These are phyloP conservation scores for Arachnomyces sp. DNA, from an alignment of 2,329 filamentous ascomycete genomes.

Conservation along the genomic window DNA sequence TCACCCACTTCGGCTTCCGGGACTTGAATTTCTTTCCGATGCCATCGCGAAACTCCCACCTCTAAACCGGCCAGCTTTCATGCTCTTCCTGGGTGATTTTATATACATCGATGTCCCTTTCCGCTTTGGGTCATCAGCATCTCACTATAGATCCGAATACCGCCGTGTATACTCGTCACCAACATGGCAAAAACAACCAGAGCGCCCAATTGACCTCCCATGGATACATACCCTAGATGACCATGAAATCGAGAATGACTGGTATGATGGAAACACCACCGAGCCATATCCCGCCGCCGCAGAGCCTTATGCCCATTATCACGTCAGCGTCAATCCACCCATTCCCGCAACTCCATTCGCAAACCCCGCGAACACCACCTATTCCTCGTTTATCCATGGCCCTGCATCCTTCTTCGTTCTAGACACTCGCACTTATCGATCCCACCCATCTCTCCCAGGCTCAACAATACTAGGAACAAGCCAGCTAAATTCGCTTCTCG, in stretches of 20 bases:
- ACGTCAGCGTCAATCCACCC: constrained; percentile 77
- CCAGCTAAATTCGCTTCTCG: constrained; percentile 72
- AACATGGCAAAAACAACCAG: constrained; percentile 62
- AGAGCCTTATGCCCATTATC: constrained; percentile 82
- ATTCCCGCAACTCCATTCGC: constrained; percentile 41
- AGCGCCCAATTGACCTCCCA: constrained; percentile 59
- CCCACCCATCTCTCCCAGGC: constrained; percentile 38
- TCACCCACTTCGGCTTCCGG: constrained; percentile 74
- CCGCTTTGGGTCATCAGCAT: constrained; percentile 61
- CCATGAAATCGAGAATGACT: constrained; percentile 94
- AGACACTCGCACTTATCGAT: constrained; percentile 83
- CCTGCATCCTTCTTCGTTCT: constrained; percentile 92
- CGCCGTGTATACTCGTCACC: constrained; percentile 92
- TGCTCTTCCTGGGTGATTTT: constrained; percentile 51
- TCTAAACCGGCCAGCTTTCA: constrained; percentile 41
- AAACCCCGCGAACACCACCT: constrained; percentile 59
- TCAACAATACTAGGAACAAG: constrained; percentile 83
- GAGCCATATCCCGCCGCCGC: constrained; percentile 72
- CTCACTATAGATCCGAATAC: constrained; percentile 85
- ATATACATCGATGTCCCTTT: constrained; percentile 67
- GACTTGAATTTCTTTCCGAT: constrained; percentile 68
- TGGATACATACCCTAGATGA: constrained; percentile 98
- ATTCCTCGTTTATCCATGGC: constrained; percentile 83
- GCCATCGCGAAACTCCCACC: constrained; percentile 64
- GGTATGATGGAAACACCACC: constrained; percentile 67